Base-by-base conservation (phyloP, 805 yeast genomes). In the Candida parachauliodes region DNA sequence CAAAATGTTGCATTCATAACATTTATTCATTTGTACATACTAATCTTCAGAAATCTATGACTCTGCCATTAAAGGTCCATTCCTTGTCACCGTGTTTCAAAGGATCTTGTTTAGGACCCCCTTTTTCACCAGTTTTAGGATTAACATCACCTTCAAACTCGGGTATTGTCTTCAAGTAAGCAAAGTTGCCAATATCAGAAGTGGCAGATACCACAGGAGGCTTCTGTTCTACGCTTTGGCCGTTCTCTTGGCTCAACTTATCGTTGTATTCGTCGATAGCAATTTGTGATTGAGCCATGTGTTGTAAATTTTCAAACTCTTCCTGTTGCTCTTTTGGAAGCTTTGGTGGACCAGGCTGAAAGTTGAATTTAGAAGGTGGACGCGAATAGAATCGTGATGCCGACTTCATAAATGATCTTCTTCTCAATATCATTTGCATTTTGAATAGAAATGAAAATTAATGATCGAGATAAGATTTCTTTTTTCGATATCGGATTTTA, bases 91-190 rank as follows among this genome's bases (percentile, higher is more conserved):
- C 88, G 51, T 87, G 91, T 51, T 80, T 78, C 46, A 88, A 70
- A 0, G 98, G 98, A 54, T 93, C 97, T 59, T 93, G 98, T 54
- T 93, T 93, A 18, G 98, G 98, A 0, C 98, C 98, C 33, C 96
- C 96, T 16, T 83, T 71, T 62, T 93, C 98, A 3, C 98, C 98
- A 1, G 98, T 93, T 41, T 69, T 74, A 0, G 98, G 98, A 55
- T 93, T 93, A 12, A 73, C 79, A 44, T 88, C 89, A 1, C 98
- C 98, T 60, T 89, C 96, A 55, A 93, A 93, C 54, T 93, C 98
- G 2, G 96, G 95, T 38, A 88, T 81, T 3, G 88, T 81, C 58
- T 83, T 79, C 57, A 83, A 72, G 46, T 71, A 77, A 39, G 83
- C 79, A 49, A 81, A 76, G 4, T 70, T 64, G 5, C 85, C 84